Conservation (phyloP, 208 protist species). For the Leishmania gerbilli region DNA sequence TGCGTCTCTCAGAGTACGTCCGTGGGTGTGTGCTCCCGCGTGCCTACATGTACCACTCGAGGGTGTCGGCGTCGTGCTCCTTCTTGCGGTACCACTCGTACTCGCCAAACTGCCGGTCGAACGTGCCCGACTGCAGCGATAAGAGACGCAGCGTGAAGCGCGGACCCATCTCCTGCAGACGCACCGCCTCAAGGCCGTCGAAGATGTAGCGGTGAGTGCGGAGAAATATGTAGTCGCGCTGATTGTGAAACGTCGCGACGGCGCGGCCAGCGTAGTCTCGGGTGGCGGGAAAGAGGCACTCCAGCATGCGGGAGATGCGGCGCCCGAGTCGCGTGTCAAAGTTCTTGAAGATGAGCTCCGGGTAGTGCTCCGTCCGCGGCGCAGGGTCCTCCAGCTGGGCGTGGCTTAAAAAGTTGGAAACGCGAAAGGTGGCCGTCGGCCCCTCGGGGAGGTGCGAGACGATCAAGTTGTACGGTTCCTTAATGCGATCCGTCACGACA, state of each 20-base stretch:
- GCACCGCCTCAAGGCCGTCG: slow-evolving; percentile 85
- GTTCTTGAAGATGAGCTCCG: slow-evolving; percentile 94
- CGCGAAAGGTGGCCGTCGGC: slow-evolving; percentile 87
- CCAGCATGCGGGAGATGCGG: slow-evolving; percentile 83
- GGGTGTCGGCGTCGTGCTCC: slow-evolving; percentile 88
- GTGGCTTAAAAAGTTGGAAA: slow-evolving; percentile 87
- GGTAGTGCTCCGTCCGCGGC: slow-evolving; percentile 90
- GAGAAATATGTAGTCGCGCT: slow-evolving; percentile 95
- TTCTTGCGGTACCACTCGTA: slow-evolving; percentile 95
- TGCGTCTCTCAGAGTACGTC: neutral
- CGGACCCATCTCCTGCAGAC: slow-evolving; percentile 94
- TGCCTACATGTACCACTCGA: slow-evolving; percentile 90
- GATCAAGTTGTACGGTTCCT: slow-evolving; percentile 88
- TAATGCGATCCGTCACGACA: slow-evolving; percentile 85
- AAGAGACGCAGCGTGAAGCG: slow-evolving; percentile 90
- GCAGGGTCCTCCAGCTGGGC: slow-evolving; percentile 81
- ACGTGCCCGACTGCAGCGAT: slow-evolving; percentile 90
- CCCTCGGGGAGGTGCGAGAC: slow-evolving; percentile 90
- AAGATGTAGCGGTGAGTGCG: slow-evolving; percentile 94
- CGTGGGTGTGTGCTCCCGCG: neutral
- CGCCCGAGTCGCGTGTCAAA: slow-evolving; percentile 92
- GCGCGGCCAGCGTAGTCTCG: slow-evolving; percentile 89
- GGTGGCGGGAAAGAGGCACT: slow-evolving; percentile 89
- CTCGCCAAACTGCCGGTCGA: slow-evolving; percentile 93
- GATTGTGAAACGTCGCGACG: slow-evolving; percentile 94